phyloP scores from a whole-genome alignment of 78 protist genomes.

The Dictyostelium citrinum region DNA sequence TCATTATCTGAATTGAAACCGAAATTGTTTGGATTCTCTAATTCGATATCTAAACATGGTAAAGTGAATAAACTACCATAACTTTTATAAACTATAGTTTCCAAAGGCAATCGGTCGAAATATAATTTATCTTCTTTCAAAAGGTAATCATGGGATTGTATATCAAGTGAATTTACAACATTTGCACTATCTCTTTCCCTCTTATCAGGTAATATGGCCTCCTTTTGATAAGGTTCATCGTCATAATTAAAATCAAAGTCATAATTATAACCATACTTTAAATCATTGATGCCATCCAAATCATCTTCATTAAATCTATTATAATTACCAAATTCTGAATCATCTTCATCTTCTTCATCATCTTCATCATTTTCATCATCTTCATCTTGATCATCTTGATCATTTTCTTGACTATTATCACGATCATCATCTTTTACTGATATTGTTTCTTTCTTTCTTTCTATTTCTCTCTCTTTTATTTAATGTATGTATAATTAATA shows the following conservation, averaged over 20 bases:
- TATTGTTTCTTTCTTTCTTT: not conserved
- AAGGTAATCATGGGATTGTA: not conserved
- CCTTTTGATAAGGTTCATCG: not conserved
- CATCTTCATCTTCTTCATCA: not conserved
- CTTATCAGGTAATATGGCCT: not conserved
- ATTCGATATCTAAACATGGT: not conserved
- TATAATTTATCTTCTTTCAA: not conserved
- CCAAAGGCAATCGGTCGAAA: not conserved
- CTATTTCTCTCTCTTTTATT: not conserved
- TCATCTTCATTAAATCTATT: not conserved
- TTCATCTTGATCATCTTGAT: no score
- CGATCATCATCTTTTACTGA: not conserved
- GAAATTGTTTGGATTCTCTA: not conserved
- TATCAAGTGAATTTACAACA: not conserved
- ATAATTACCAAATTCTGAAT: not conserved
- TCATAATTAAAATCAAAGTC: not conserved
- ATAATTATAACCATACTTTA: not conserved
- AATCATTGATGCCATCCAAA: not conserved
- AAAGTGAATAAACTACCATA: not conserved
- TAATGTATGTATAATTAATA: no score
- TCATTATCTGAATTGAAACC: not conserved
- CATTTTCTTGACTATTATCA: not conserved
- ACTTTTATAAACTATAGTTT: not conserved
- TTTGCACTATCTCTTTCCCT: not conserved
- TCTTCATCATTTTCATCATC: not conserved